Base-by-base conservation (phyloP, 2,329 filamentous ascomycete genomes). In the Claviceps maximensis region DNA sequence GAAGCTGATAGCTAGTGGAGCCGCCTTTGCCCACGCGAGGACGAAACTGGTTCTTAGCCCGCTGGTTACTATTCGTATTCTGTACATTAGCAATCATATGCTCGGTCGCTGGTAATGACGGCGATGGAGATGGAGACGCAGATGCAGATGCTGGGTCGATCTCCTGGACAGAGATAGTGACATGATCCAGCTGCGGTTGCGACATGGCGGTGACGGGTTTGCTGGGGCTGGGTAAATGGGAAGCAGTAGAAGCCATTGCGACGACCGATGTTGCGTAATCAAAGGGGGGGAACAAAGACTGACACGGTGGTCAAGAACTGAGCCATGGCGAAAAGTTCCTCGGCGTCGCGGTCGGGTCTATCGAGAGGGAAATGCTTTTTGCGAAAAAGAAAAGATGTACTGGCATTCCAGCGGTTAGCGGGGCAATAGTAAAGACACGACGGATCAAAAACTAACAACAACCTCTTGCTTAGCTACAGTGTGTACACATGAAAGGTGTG, bases 41-140 rank as follows among this genome's bases (percentile, higher is more conserved):
- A 66, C 90, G 89, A 75, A 97, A 97, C 60, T 93, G 87, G 64
- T 87, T 89, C 69, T 87, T 83, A 60, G 87, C 89, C 64, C 89
- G 86, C 68, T 89, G 84, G 73, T 93, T 93, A 65, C 65, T 57
- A 25, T 55, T 49, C 27, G 58, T 47, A 47, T 48, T 58, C 27
- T 59, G 56, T 54, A 53, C 54, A 59, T 69, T 60, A 70, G 68
- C 61, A 59, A 61, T 41, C 44, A 54, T 54, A n/a, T 23, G n/a
- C 33, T 59, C 55, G 55, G 57, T 47, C 49, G 57, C 36, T 45
- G 57, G 54, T 47, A 60, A 49, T 47, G 62, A 58, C 47, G 60
- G 56, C 47, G 52, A 40, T 19, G 48, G 46, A 62, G 52, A 65
- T 65, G 53, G 64, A 52, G 60, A 31, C 65, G 61, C 53, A 65